A percentile compares a stretch with the other conserved stretches of the same genome.
phyloP scores from a whole-genome alignment of 75 land plant genomes.

The Pinus taeda region DNA sequence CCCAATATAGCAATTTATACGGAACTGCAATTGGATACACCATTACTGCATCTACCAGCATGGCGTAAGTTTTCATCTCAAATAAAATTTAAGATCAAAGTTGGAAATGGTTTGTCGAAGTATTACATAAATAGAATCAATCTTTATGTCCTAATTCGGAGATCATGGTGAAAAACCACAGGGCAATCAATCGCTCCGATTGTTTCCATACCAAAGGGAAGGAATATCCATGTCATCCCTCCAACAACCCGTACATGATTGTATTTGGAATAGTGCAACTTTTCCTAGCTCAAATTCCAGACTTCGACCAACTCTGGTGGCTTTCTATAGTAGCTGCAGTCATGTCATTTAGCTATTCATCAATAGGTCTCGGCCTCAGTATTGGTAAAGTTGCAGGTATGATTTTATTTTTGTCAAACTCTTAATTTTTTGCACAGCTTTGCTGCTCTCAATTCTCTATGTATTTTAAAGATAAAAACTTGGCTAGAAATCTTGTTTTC shows the following conservation, averaged over 20 bases:
- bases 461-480: too few species aligned
- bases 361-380: constrained; percentile 62
- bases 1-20: constrained; percentile 48
- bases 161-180: constrained; percentile 15
- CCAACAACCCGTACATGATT: constrained; percentile 65
- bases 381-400: constrained; percentile 55
- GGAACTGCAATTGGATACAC: constrained; percentile 65
- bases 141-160: not conserved
- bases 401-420: not conserved
- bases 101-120: too few species aligned
- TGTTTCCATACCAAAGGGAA: constrained; percentile 66
- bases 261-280: constrained; percentile 52
- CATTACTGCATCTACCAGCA: constrained; percentile 69
- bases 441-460: too few species aligned
- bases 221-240: constrained; percentile 41
- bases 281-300: constrained; percentile 67
- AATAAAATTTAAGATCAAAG: too few species aligned
- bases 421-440: too few species aligned
- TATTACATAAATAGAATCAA: not conserved
- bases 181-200: constrained; percentile 69
- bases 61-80: constrained; percentile 43
- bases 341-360: constrained; percentile 80
- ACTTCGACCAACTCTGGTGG: constrained; percentile 69
- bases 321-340: constrained; percentile 79
- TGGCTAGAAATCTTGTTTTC: too few species aligned